These are phyloP conservation scores for Sordariomycetes sp. DNA, from an alignment of 2,329 filamentous ascomycete species.

Conservation along the genomic window DNA sequence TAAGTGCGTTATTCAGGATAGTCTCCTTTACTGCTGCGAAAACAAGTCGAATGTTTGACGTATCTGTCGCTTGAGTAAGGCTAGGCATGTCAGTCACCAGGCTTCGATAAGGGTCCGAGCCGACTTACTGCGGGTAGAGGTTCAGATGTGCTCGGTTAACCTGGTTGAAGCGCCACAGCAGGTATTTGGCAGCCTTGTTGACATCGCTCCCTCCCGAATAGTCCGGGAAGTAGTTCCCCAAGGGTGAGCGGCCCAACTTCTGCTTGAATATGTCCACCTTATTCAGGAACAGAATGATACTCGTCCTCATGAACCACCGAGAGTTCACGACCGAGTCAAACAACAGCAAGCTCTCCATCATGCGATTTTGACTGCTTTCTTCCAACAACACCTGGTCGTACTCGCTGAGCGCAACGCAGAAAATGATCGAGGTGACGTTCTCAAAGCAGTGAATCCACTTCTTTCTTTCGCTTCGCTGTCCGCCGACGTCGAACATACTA, in stretches of 20 bases:
- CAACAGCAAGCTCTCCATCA: slow-evolving; percentile 96
- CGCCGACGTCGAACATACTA: slow-evolving; percentile 99
- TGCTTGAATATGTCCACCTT: slow-evolving; percentile 98
- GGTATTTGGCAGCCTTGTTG: slow-evolving; percentile 94
- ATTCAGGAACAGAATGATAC: slow-evolving; percentile 97
- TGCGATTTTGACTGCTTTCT: slow-evolving; percentile 98
- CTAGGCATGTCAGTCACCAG: slow-evolving; percentile 37
- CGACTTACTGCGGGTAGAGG: slow-evolving; percentile 87
- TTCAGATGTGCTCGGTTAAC: slow-evolving; percentile 95
- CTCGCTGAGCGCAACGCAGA: slow-evolving; percentile 95
- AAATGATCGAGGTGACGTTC: slow-evolving; percentile 98
- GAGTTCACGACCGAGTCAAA: slow-evolving; percentile 99
- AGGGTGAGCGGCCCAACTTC: slow-evolving; percentile 79
- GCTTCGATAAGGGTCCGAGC: not conserved
- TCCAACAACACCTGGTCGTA: slow-evolving; percentile 96
- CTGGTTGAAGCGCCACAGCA: slow-evolving; percentile 97
- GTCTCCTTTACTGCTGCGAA: slow-evolving; percentile 99
- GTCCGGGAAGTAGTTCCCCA: slow-evolving; percentile 94
- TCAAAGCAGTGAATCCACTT: slow-evolving; percentile 99
- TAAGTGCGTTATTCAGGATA: slow-evolving; percentile 94
- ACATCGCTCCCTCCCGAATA: slow-evolving; percentile 97
- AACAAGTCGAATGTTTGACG: slow-evolving; percentile 93
- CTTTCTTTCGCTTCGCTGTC: slow-evolving; percentile 93
- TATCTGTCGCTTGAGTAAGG: slow-evolving; percentile 96
- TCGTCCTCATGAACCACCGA: slow-evolving; percentile 97